Conservation (phyloP, 2,329 filamentous ascomycete species). For the Penicillium sp. region DNA sequence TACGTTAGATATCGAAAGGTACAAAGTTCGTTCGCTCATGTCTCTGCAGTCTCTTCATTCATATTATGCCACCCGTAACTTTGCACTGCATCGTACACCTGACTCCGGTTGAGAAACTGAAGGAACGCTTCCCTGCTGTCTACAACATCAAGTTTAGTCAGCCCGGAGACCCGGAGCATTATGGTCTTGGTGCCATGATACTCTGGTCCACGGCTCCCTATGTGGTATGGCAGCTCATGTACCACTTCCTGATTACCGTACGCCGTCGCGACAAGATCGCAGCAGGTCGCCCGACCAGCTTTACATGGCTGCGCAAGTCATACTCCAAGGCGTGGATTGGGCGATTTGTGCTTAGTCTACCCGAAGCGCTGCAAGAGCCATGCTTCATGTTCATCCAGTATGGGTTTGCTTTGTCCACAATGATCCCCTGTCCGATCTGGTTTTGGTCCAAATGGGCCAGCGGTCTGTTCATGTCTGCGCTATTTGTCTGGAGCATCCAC, state of each 20-base stretch:
- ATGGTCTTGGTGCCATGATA: constrained; percentile 80
- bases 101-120: constrained; percentile 64
- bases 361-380: constrained; percentile 73
- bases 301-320: constrained; percentile 91
- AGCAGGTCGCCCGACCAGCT: constrained; percentile 90
- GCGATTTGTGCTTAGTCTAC: constrained; percentile 76
- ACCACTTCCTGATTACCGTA: constrained; percentile 94
- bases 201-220: constrained; percentile 93
- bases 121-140: constrained; percentile 76
- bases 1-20: constrained; percentile 34
- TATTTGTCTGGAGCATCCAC: constrained; percentile 96
- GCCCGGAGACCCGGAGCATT: constrained; percentile 74
- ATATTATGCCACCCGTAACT: constrained; percentile 96
- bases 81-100: constrained; percentile 92
- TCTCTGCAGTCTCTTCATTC: constrained; percentile 76
- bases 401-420: constrained; percentile 82
- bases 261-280: constrained; percentile 94
- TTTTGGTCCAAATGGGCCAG: constrained; percentile 85
- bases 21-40: neutral
- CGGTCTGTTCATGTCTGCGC: constrained; percentile 69
- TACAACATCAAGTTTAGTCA: constrained; percentile 71
- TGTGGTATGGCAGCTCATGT: constrained; percentile 84
- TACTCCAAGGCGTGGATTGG: constrained; percentile 91
- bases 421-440: constrained; percentile 93
- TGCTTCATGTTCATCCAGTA: constrained; percentile 98